phyloP scores from a whole-genome alignment of 2,329 filamentous ascomycete genomes.

The Fusarium sp. region DNA sequence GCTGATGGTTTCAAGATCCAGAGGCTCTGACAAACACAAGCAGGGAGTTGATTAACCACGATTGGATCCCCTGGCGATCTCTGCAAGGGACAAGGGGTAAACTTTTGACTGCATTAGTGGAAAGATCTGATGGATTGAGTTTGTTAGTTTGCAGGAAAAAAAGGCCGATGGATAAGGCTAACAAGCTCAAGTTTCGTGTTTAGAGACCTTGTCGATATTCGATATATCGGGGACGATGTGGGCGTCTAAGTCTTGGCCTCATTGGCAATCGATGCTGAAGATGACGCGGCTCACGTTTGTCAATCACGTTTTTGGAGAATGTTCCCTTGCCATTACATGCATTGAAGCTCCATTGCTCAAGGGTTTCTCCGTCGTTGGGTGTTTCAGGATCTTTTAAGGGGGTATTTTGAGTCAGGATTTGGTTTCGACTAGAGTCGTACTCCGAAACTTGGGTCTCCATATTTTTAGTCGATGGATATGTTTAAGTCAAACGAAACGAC shows the following conservation, averaged over 20 bases:
- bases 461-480: background rate
- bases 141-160: constrained; percentile 5
- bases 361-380: constrained; percentile 29
- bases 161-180: constrained; percentile 16
- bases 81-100: constrained; percentile 19
- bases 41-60: constrained; percentile 17
- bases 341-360: background rate
- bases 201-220: constrained; percentile 8
- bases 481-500: constrained; percentile 10
- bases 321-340: constrained; percentile 33
- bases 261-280: constrained; percentile 16
- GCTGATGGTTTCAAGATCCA: constrained; percentile 38
- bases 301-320: constrained; percentile 23
- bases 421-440: constrained; percentile 26
- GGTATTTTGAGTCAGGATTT: constrained; percentile 25
- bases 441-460: constrained; percentile 14
- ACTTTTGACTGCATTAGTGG: constrained; percentile 32
- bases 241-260: background rate
- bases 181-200: constrained; percentile 36
- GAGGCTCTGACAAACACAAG: constrained; percentile 26
- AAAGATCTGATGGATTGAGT: constrained; percentile 34
- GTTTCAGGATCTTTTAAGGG: constrained; percentile 37
- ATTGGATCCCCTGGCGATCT: constrained; percentile 33
- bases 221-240: constrained; percentile 4
- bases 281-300: constrained; percentile 41